Conservation (phyloP, 1,139 yeast genomes). For the Torulaspora globosa region DNA sequence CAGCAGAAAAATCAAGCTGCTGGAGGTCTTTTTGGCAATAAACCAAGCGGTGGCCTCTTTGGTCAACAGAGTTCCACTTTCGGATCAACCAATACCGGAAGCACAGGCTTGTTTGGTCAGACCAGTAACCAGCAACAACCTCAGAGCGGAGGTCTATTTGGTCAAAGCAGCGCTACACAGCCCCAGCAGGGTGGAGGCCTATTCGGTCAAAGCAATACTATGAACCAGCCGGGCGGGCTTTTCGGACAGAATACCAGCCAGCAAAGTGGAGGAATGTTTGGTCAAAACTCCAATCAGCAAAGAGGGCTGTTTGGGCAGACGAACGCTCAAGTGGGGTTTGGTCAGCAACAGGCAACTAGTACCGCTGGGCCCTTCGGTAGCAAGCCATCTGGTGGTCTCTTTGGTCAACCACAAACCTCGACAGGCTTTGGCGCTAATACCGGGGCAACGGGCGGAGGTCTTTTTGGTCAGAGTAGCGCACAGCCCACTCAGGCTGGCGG, state of each 20-base stretch:
- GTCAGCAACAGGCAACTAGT: constrained; percentile 23
- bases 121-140: constrained; percentile 26
- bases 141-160: constrained; percentile 32
- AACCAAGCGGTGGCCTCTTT: constrained; percentile 40
- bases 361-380: constrained; percentile 36
- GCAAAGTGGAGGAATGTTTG: constrained; percentile 22
- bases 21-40: constrained; percentile 45
- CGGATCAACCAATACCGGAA: constrained; percentile 29
- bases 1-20: constrained; percentile 21
- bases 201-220: constrained; percentile 16
- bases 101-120: constrained; percentile 40
- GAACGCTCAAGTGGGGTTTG: constrained; percentile 33
- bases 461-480: constrained; percentile 28
- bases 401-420: constrained; percentile 34
- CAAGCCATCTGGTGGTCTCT: constrained; percentile 39
- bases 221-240: constrained; percentile 21
- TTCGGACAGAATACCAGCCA: constrained; percentile 30
- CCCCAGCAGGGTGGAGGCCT: constrained; percentile 13
- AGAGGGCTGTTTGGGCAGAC: constrained; percentile 34
- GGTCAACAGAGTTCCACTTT: constrained; percentile 35
- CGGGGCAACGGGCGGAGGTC: constrained; percentile 37
- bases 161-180: constrained; percentile 16
- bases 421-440: constrained; percentile 39
- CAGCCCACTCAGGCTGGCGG: constrained; percentile 16
- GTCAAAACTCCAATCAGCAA: constrained; percentile 19